Conservation (phyloP, 192 early-diverging fungal genomes). For the Linnemannia zychae region DNA sequence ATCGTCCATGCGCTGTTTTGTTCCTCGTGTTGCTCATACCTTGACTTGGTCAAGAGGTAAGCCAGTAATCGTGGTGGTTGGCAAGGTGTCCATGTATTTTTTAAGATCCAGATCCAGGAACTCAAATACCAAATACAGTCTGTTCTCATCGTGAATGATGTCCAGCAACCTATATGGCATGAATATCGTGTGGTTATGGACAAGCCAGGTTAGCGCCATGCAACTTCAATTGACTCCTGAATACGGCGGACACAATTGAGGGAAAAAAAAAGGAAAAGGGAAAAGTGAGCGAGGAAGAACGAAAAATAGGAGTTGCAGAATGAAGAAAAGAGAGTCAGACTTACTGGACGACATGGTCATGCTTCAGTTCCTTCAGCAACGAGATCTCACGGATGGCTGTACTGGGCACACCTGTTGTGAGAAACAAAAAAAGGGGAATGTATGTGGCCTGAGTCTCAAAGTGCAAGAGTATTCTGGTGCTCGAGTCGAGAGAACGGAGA, state of each 20-base stretch:
- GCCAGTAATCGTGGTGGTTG: conserved; percentile 34
- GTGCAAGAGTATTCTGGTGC: conserved; percentile 40
- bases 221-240: conserved; percentile 15
- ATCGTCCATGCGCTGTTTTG: neutral
- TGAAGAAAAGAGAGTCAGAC: conserved; percentile 12
- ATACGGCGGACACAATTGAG: neutral
- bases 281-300: neutral
- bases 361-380: conserved; percentile 86
- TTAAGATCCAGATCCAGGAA: conserved; percentile 87
- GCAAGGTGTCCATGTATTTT: conserved; percentile 55
- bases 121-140: conserved; percentile 97
- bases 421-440: neutral
- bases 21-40: conserved; percentile 10
- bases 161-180: conserved; percentile 78
- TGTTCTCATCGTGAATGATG: conserved; percentile 87
- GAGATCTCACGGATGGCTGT: conserved; percentile 92
- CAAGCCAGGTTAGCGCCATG: neutral
- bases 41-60: conserved; percentile 52
- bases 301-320: neutral
- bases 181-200: neutral
- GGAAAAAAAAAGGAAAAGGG: conserved; percentile 3
- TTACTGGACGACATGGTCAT: conserved; percentile 89
- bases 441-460: too few relatives aligned
- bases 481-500: neutral
- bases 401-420: conserved; percentile 71